Evolutionary conservation across 768 basidiomycete species (phyloP).

Genomic region (Pleurotus platypus): DNA sequence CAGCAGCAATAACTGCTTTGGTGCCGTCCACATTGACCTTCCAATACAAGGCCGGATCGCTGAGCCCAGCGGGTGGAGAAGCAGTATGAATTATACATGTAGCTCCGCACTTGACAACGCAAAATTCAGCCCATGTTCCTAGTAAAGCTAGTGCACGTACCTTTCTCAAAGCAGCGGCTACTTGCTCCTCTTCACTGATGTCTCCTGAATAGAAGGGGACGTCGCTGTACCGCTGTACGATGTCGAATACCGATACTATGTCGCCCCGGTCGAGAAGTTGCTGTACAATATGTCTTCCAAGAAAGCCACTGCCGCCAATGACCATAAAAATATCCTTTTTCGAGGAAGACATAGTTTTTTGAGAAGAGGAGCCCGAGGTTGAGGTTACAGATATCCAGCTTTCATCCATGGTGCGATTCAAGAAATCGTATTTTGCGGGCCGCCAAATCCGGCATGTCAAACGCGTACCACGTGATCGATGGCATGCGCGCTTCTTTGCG

Average conservation of each 20-base stretch:
- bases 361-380: conserved; percentile 1
- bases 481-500: not conserved
- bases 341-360: conserved; percentile 4
- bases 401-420: conserved; percentile 8
- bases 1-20: conserved; percentile 78
- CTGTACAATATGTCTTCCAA: conserved; percentile 89
- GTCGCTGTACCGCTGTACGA: conserved; percentile 87
- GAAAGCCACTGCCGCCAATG: conserved; percentile 91
- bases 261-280: conserved; percentile 77
- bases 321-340: conserved; percentile 76
- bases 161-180: conserved; percentile 71
- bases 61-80: conserved; percentile 66
- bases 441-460: not conserved
- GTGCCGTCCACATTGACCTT: conserved; percentile 96
- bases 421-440: conserved; percentile 8
- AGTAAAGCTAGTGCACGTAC: conserved; percentile 32
- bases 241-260: conserved; percentile 83
- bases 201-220: conserved; percentile 88
- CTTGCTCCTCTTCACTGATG: conserved; percentile 72
- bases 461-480: conserved; percentile 39
- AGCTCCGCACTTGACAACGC: conserved; percentile 40
- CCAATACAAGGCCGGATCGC: conserved; percentile 71
- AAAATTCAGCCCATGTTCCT: not conserved
- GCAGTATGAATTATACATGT: conserved; percentile 97
- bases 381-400: conserved; percentile 6